phyloP scores from a whole-genome alignment of 1,284 basidiomycete genomes.

The Melampsora americana region DNA sequence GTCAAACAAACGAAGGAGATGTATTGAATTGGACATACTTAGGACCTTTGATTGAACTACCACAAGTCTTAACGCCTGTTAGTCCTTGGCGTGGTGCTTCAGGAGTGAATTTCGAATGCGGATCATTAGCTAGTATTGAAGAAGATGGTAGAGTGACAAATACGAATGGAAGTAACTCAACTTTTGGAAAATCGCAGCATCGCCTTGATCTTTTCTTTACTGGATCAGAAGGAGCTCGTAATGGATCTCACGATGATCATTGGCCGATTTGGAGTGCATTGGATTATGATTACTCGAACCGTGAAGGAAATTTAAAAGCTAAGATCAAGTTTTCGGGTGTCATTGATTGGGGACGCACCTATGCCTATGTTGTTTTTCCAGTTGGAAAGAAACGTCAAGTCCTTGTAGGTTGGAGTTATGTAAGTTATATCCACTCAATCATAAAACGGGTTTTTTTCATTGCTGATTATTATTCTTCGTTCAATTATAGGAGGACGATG shows the following conservation, averaged over 20 bases:
- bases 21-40: constrained; percentile 47
- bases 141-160: constrained; percentile 34
- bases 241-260: constrained; percentile 35
- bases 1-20: constrained; percentile 45
- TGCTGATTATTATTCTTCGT: background rate
- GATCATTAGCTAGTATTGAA: constrained; percentile 46
- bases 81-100: constrained; percentile 47
- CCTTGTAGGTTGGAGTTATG: constrained; percentile 48
- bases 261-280: constrained; percentile 47
- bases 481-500: constrained; percentile 45
- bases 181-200: constrained; percentile 4
- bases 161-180: constrained; percentile 42
- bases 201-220: constrained; percentile 45
- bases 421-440: background rate
- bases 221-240: constrained; percentile 48
- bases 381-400: constrained; percentile 43
- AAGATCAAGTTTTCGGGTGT: constrained; percentile 45
- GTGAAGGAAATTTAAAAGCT: constrained; percentile 6
- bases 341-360: constrained; percentile 48
- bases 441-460: background rate
- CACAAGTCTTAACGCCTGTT: constrained; percentile 22
- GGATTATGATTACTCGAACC: constrained; percentile 20
- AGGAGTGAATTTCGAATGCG: constrained; percentile 47
- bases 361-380: constrained; percentile 48
- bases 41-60: constrained; percentile 44